phyloP scores from a whole-genome alignment of 2,329 filamentous ascomycete genomes.

The Thielaviopsis musarum region DNA sequence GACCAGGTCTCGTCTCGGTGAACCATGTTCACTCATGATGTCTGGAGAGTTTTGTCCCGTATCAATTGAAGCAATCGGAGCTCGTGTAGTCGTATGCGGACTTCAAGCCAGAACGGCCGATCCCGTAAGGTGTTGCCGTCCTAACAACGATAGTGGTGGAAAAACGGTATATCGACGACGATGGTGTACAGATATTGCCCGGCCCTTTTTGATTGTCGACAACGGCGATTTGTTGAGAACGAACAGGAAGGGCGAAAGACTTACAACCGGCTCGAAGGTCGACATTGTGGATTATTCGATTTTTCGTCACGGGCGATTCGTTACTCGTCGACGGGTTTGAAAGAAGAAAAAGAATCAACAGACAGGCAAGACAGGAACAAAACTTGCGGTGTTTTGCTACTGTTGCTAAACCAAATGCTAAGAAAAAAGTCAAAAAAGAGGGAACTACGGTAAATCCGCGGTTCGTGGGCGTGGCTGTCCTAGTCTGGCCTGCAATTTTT shows the following conservation, averaged over 20 bases:
- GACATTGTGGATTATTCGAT: constrained; percentile 38
- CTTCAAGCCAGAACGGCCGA: neutral
- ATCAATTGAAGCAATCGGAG: neutral
- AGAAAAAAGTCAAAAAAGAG: constrained; percentile 10
- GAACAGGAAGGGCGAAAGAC: constrained; percentile 21
- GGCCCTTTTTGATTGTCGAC: neutral
- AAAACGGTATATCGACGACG: neutral
- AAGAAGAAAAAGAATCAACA: constrained; percentile 18
- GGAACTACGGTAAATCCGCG: constrained; percentile 6
- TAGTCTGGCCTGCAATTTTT: constrained; percentile 5
- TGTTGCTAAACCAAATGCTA: constrained; percentile 3
- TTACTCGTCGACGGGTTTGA: constrained; percentile 19
- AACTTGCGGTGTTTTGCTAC: constrained; percentile 10
- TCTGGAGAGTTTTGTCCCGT: neutral
- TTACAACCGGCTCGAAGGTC: constrained; percentile 55
- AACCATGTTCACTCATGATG: neutral
- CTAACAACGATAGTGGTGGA: neutral
- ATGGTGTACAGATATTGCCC: constrained; percentile 5
- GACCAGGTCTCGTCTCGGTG: neutral
- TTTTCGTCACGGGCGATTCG: constrained; percentile 17
- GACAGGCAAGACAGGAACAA: constrained; percentile 9
- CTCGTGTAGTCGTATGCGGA: neutral
- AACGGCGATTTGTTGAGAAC: neutral
- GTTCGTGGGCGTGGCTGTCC: constrained; percentile 11
- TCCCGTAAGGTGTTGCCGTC: neutral